Percentiles rank a stretch among this genome's conserved stretches.
phyloP scores from a whole-genome alignment of 169 alveolate species.

The Babesia bigemina region DNA sequence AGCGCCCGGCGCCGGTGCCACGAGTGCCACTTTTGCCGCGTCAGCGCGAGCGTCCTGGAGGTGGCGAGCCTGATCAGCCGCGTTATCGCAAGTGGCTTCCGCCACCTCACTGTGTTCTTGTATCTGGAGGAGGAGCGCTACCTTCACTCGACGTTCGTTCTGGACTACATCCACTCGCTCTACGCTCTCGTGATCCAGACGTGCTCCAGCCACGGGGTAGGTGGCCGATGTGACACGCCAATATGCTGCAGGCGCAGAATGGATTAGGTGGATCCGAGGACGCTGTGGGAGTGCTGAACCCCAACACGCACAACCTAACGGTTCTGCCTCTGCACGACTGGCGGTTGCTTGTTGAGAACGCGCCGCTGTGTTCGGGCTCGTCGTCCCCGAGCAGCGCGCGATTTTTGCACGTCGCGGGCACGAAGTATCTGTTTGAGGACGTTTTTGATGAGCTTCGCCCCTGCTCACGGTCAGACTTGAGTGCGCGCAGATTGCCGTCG shows the following conservation, averaged over 20 bases:
- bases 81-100: slow-evolving; percentile 6
- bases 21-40: slow-evolving; percentile 29
- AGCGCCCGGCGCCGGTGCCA: slow-evolving; percentile 24
- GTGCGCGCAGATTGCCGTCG: not conserved
- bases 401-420: slow-evolving; percentile 10
- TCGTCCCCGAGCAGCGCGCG: not conserved
- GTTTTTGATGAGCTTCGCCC: slow-evolving; percentile 3
- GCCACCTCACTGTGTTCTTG: slow-evolving; percentile 31
- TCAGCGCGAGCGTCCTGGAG: slow-evolving; percentile 28
- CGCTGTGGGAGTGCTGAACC: slow-evolving; percentile 20
- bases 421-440: slow-evolving; percentile 14
- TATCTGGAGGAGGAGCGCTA: slow-evolving; percentile 19
- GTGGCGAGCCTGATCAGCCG: slow-evolving; percentile 47
- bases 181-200: slow-evolving; percentile 55
- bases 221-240: not conserved
- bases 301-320: slow-evolving; percentile 20
- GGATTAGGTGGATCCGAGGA: not conserved
- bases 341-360: slow-evolving; percentile 26
- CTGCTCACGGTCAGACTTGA: not conserved
- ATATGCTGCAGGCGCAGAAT: slow-evolving; percentile 8
- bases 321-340: slow-evolving; percentile 44
- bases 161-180: slow-evolving; percentile 49
- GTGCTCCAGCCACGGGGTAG: slow-evolving; percentile 26
- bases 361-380: not conserved
- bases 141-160: slow-evolving; percentile 41